A percentile compares a stretch with the other conserved stretches of the same genome.
phyloP scores from a whole-genome alignment of 2,329 filamentous ascomycete species.

The Cadophora sp. region DNA sequence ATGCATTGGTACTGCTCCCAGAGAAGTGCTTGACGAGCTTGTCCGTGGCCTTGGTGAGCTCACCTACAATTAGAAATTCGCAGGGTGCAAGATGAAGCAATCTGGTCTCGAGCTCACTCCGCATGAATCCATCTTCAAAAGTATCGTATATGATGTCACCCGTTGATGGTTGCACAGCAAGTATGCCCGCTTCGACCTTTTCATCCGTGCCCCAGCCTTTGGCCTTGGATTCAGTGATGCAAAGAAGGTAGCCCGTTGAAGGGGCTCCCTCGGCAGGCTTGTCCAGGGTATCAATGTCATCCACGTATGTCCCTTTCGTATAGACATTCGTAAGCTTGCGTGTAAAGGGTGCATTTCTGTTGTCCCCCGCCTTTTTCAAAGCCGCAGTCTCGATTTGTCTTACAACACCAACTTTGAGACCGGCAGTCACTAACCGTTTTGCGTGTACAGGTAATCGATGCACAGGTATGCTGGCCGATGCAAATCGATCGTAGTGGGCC shows the following conservation, averaged over 20 bases:
- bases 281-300: slow-evolving; percentile 85
- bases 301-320: slow-evolving; percentile 97
- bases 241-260: slow-evolving; percentile 85
- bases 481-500: slow-evolving; percentile 89
- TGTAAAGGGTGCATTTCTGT: slow-evolving; percentile 89
- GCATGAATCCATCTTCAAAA: slow-evolving; percentile 98
- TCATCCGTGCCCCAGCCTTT: slow-evolving; percentile 88
- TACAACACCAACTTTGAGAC: slow-evolving; percentile 95
- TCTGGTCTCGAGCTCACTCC: slow-evolving; percentile 94
- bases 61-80: slow-evolving; percentile 91
- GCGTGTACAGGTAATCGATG: slow-evolving; percentile 92
- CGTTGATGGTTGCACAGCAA: slow-evolving; percentile 94
- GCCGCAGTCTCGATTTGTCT: slow-evolving; percentile 94
- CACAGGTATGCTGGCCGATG: slow-evolving; percentile 93
- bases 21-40: slow-evolving; percentile 92
- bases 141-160: slow-evolving; percentile 95
- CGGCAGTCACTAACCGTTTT: slow-evolving; percentile 88
- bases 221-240: slow-evolving; percentile 83
- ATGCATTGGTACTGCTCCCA: slow-evolving; percentile 87
- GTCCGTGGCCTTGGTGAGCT: slow-evolving; percentile 88
- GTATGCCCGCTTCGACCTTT: slow-evolving; percentile 87
- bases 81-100: slow-evolving; percentile 94
- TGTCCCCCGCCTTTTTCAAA: slow-evolving; percentile 93
- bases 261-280: slow-evolving; percentile 59
- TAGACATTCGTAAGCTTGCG: slow-evolving; percentile 95